Base-by-base conservation (phyloP, 1,284 basidiomycete species). In the Ustilago nuda region DNA sequence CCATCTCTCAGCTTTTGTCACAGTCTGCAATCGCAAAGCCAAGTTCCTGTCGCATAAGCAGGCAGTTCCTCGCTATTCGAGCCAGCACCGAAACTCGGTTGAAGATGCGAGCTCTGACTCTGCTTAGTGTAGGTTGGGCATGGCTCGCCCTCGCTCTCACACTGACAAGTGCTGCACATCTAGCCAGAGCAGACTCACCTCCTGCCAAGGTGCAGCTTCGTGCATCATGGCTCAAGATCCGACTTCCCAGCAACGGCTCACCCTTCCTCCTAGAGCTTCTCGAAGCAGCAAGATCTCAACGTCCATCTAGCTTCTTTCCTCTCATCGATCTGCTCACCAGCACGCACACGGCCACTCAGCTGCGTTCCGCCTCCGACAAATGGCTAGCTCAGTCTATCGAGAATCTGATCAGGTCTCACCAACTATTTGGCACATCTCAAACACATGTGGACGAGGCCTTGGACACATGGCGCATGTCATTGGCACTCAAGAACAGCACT, bases 201-300 rank as follows among this genome's bases (percentile, higher is more conserved):
- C 91, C 92, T 1, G 91, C 96, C 15, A 91, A 91, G 64, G 91
- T 95, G 27, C 89, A 90, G 41, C 88, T 97, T 33, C 89, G 90
- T 72, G 92, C 94, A 2, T 92, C 92, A 57, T 97, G 94, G 93
- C 86, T 89, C 4, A 90, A 91, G 23, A 89, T 65, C 19, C 19
- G 7, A 1, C 61, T 66, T 1, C 58, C 62, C 1, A 65, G 62
- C 55, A 43, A 51, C 8, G 75, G 66, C 17, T 73, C 75, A 8
- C 66, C 75, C 1, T 68, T 77, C 48, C 84, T 95, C 2, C 88
- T 94, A 23, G 95, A 97, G 87, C 89, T 93, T 57, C 86, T 98
- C 92, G 95, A 82, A 83, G 92, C 86, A n/a, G 67, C 51, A 27
- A 43, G 57, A n/a, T 45, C 72, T 0, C 67, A 81, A 33, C 72